These are phyloP conservation scores for Coemansia furcata DNA, from an alignment of 192 early-diverging fungal species.

Conservation along the genomic window DNA sequence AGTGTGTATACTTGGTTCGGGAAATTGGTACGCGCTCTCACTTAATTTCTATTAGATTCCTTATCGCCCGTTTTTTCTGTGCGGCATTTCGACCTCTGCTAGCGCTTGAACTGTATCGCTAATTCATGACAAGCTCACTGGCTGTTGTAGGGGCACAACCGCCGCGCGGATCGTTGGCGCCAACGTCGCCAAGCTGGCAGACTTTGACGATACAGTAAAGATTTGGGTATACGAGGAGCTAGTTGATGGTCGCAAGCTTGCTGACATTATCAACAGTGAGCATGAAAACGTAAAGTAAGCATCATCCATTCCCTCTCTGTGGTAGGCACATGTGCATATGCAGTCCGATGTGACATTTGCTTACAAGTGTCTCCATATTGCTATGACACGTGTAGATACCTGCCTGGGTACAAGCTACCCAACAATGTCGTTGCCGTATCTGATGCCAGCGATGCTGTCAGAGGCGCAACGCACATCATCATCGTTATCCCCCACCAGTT, in stretches of 20 bases:
- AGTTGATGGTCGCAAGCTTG: constrained; percentile 78
- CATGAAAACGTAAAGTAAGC: constrained; percentile 86
- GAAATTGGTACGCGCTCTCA: constrained; percentile 79
- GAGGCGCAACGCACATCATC: constrained; percentile 86
- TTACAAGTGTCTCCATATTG: neutral
- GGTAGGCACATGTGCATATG: neutral
- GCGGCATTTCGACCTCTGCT: too few species aligned
- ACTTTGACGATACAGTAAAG: constrained; percentile 76
- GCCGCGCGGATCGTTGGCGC: constrained; percentile 88
- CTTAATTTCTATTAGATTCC: neutral
- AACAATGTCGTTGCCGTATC: constrained; percentile 83
- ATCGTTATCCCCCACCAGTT: constrained; percentile 98
- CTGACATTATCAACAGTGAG: constrained; percentile 90
- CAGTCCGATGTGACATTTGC: neutral
- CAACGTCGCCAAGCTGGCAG: constrained; percentile 69
- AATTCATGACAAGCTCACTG: neutral
- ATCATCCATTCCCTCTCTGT: constrained; percentile 6
- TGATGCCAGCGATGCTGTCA: constrained; percentile 72
- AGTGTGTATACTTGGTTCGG: constrained; percentile 88
- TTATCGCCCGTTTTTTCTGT: neutral
- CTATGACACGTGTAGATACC: constrained; percentile 47
- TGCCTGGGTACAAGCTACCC: constrained; percentile 84
- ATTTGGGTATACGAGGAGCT: constrained; percentile 98
- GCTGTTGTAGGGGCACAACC: constrained; percentile 76
- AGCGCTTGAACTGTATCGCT: neutral